A percentile compares a stretch with the other conserved stretches of the same genome.
These are phyloP conservation scores for Aspergillus brunneoviolaceus DNA, from an alignment of 2,329 filamentous ascomycete species.

Conservation along the genomic window DNA sequence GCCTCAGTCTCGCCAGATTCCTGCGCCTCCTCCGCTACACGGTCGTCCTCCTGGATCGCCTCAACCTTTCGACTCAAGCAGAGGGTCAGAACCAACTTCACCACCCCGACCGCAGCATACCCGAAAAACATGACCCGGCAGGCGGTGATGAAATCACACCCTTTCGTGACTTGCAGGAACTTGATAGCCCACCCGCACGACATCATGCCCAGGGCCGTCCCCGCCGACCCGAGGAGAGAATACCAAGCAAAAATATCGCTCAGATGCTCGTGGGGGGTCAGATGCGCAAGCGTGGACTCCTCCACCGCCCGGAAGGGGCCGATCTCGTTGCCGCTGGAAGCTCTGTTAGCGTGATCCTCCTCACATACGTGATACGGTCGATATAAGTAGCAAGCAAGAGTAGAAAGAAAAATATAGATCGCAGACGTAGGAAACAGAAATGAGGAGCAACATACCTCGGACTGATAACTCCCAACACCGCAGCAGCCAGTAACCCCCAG, in stretches of 20 bases:
- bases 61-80: conserved; percentile 52
- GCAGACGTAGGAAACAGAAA: neutral
- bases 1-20: conserved; percentile 40
- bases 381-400: neutral
- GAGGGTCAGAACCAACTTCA: conserved; percentile 57
- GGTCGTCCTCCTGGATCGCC: conserved; percentile 30
- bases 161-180: conserved; percentile 43
- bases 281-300: conserved; percentile 62
- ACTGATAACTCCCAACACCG: conserved; percentile 62
- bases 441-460: conserved; percentile 41
- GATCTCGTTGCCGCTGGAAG: conserved; percentile 58
- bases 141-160: conserved; percentile 49
- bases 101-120: conserved; percentile 57
- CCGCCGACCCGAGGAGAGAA: conserved; percentile 53
- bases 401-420: too few relatives aligned
- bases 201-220: conserved; percentile 61
- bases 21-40: conserved; percentile 15
- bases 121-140: conserved; percentile 59
- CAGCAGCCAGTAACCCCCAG: conserved; percentile 59
- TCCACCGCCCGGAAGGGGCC: conserved; percentile 68
- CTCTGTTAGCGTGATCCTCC: too few relatives aligned
- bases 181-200: conserved; percentile 61
- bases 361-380: neutral
- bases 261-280: conserved; percentile 56
- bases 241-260: conserved; percentile 69